These are phyloP conservation scores for Myriosclerotinia duriaeana DNA, from an alignment of 2,329 filamentous ascomycete genomes.

Conservation along the genomic window DNA sequence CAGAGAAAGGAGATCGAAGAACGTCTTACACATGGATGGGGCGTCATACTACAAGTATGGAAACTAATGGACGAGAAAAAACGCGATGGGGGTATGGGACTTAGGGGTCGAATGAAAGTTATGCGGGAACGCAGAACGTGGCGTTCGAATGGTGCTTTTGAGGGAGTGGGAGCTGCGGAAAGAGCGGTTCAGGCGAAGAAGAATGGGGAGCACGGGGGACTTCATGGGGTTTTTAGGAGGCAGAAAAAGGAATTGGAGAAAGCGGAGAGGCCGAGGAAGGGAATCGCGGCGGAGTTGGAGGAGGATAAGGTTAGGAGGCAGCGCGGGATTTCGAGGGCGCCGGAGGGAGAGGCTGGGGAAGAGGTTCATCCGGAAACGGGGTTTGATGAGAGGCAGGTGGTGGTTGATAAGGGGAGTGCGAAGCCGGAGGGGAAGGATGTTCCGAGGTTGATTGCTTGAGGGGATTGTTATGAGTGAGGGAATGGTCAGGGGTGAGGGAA, in stretches of 20 bases:
- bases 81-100: conserved; percentile 18
- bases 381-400: conserved; percentile 1
- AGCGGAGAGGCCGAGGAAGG: conserved; percentile 42
- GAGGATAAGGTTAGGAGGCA: conserved; percentile 3
- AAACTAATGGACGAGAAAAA: conserved; percentile 42
- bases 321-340: not conserved
- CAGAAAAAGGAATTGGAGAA: conserved; percentile 48
- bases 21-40: conserved; percentile 44
- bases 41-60: conserved; percentile 45
- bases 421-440: not conserved
- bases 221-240: conserved; percentile 51
- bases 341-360: not conserved
- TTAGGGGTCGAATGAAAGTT: conserved; percentile 40
- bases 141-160: conserved; percentile 45
- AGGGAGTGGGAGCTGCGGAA: conserved; percentile 50
- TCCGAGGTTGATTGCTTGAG: not conserved
- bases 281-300: conserved; percentile 2
- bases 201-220: conserved; percentile 43
- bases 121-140: conserved; percentile 45
- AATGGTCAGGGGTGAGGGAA: too few relatives aligned
- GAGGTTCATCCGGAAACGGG: not conserved
- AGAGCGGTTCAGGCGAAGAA: conserved; percentile 48
- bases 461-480: too few relatives aligned
- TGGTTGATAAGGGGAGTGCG: not conserved
- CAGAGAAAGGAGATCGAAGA: conserved; percentile 37